A percentile compares a stretch with the other conserved stretches of the same genome.
phyloP scores from a whole-genome alignment of 1,284 basidiomycete genomes.

The Ceratobasidium papillatum region DNA sequence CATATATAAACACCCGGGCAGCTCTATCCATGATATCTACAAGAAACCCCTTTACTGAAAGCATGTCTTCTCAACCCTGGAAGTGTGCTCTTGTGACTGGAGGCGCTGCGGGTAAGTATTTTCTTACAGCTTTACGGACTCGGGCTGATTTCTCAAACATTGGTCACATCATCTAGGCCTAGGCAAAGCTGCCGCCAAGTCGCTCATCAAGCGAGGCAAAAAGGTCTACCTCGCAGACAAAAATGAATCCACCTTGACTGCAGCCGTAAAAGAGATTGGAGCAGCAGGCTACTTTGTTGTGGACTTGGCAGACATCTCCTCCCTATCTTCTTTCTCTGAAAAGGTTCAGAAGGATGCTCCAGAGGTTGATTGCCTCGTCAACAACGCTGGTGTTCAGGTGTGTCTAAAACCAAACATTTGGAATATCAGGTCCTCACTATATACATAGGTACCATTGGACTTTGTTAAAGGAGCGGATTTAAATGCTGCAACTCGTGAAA shows the following conservation, averaged over 20 bases:
- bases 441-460: background rate
- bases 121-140: background rate
- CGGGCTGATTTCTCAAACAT: background rate
- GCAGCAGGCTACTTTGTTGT: slow-evolving; percentile 52
- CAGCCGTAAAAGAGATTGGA: slow-evolving; percentile 49
- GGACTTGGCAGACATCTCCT: slow-evolving; percentile 51
- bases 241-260: slow-evolving; percentile 50
- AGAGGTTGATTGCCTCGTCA: slow-evolving; percentile 54
- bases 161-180: background rate
- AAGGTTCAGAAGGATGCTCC: slow-evolving; percentile 52
- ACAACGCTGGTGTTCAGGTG: slow-evolving; percentile 54
- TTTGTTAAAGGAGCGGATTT: background rate
- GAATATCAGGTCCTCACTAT: background rate
- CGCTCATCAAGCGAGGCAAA: slow-evolving; percentile 51
- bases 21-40: no score
- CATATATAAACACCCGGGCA: background rate
- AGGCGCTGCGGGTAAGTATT: background rate
- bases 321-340: slow-evolving; percentile 49
- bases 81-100: slow-evolving; percentile 11
- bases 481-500: background rate
- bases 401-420: background rate
- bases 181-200: slow-evolving; percentile 51
- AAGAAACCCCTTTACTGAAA: no score
- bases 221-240: slow-evolving; percentile 53
- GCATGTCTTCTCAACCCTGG: background rate